Percentiles rank a stretch among this genome's conserved stretches.
phyloP scores from a whole-genome alignment of 352 stramenopile species.

The Globisporangium mamillatum region DNA sequence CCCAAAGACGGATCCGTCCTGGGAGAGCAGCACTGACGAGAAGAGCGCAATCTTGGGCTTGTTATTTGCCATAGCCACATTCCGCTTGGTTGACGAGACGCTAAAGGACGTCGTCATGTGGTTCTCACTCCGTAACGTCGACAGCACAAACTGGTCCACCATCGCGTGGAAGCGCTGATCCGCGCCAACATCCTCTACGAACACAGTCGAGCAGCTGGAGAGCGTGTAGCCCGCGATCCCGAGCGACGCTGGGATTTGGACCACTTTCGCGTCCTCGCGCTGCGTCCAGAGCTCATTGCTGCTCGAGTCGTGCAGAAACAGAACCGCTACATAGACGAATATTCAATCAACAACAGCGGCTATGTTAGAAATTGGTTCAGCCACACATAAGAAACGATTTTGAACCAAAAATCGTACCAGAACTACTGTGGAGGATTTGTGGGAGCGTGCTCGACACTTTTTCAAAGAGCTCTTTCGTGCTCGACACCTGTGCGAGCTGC shows the following conservation, averaged over 20 bases:
- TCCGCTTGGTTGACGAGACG: not conserved
- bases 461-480: conserved; percentile 42
- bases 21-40: conserved; percentile 36
- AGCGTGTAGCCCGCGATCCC: conserved; percentile 55
- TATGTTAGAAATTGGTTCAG: not conserved
- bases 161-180: conserved; percentile 62
- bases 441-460: conserved; percentile 33
- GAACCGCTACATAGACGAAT: conserved; percentile 23
- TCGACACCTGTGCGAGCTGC: conserved; percentile 30
- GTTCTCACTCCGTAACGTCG: conserved; percentile 8
- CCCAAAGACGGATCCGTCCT: conserved; percentile 46
- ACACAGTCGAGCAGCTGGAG: conserved; percentile 31
- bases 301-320: conserved; percentile 62
- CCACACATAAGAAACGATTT: not conserved
- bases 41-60: conserved; percentile 38
- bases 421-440: conserved; percentile 39
- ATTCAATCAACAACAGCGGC: not conserved
- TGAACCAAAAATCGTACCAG: conserved; percentile 18
- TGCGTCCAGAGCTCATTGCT: conserved; percentile 71
- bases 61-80: not conserved
- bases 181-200: conserved; percentile 35
- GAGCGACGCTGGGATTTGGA: conserved; percentile 51
- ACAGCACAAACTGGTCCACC: conserved; percentile 57
- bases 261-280: conserved; percentile 35
- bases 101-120: not conserved